Percentiles rank a stretch among this genome's conserved stretches.
These are phyloP conservation scores for Phaeodactylum tricornutum DNA, from an alignment of 108 stramenopile genomes.

Conservation along the genomic window DNA sequence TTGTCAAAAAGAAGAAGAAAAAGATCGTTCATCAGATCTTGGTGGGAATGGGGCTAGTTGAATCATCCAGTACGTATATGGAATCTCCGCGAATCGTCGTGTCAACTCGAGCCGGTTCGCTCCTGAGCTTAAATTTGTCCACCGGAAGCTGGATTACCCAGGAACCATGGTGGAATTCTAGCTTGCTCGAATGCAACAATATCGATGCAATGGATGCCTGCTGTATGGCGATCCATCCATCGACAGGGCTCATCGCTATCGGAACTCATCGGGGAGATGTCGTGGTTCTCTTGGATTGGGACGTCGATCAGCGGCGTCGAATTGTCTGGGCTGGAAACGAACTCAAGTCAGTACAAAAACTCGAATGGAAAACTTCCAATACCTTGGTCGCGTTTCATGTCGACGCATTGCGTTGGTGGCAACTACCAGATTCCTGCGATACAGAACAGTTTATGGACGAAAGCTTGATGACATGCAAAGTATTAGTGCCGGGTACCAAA, in stretches of 20 bases:
- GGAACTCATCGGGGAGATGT: conserved; percentile 54
- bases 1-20: conserved; percentile 23
- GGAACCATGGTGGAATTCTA: conserved; percentile 32
- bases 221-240: conserved; percentile 34
- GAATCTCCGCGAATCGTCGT: conserved; percentile 20
- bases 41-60: conserved; percentile 49
- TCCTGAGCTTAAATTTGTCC: conserved; percentile 27
- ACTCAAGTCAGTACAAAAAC: conserved; percentile 32
- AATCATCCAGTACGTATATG: conserved; percentile 21
- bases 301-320: background rate
- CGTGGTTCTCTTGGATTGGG: conserved; percentile 21
- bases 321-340: conserved; percentile 9
- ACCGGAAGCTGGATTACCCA: conserved; percentile 18
- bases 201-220: conserved; percentile 35
- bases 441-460: conserved; percentile 2
- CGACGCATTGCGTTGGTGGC: conserved; percentile 36
- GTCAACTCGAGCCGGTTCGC: conserved; percentile 41
- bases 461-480: conserved; percentile 1
- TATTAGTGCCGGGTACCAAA: conserved; percentile 15
- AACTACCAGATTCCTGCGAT: conserved; percentile 8
- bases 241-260: conserved; percentile 19
- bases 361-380: conserved; percentile 30
- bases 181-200: no score
- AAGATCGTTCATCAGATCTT: conserved; percentile 30
- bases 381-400: conserved; percentile 55